These are phyloP conservation scores for Aurifilum marmelostoma DNA, from an alignment of 2,329 filamentous ascomycete genomes.

Conservation along the genomic window DNA sequence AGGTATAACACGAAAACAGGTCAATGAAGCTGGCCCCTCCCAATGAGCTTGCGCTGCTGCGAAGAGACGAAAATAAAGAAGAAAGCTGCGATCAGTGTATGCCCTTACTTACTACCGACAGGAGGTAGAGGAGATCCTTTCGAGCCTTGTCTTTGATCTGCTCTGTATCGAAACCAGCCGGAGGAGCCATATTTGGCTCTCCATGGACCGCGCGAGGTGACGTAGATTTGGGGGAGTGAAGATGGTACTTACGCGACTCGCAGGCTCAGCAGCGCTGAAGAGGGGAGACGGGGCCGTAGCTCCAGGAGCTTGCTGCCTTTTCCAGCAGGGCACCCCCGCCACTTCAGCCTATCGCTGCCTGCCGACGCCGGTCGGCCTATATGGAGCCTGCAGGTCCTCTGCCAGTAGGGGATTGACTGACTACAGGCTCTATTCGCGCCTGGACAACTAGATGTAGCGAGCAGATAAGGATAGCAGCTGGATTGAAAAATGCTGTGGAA, in stretches of 20 bases:
- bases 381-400: neutral
- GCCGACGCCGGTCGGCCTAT: neutral
- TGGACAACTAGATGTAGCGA: neutral
- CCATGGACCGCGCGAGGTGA: conserved; percentile 43
- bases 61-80: neutral
- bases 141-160: conserved; percentile 81
- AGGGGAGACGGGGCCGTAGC: neutral
- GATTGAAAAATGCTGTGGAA: neutral
- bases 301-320: conserved; percentile 4
- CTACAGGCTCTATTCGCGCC: neutral
- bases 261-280: neutral
- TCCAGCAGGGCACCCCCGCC: conserved; percentile 1
- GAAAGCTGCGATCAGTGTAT: conserved; percentile 25
- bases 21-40: conserved; percentile 27
- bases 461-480: neutral
- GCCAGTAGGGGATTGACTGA: neutral
- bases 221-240: conserved; percentile 14
- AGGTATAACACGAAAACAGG: conserved; percentile 19
- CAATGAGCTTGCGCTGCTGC: conserved; percentile 22
- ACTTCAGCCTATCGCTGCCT: conserved; percentile 4
- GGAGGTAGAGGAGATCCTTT: conserved; percentile 84
- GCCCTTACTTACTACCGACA: conserved; percentile 82
- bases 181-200: conserved; percentile 69
- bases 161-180: conserved; percentile 71
- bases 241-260: conserved; percentile 4